Base-by-base conservation (phyloP, 352 stramenopile genomes). In the Sclerospora graminicola region DNA sequence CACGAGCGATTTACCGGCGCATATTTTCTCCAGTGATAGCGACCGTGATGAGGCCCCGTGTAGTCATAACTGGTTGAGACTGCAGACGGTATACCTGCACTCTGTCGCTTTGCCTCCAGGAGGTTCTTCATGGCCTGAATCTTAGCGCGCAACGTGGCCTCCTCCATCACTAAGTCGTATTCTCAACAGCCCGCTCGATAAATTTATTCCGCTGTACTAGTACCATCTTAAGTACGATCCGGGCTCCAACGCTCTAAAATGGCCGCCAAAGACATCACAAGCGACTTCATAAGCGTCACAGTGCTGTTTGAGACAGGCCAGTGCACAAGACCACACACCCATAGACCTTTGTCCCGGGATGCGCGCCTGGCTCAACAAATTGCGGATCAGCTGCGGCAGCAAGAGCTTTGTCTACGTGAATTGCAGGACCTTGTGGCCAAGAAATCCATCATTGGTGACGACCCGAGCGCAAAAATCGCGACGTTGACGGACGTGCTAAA, bases 91-190 rank as follows among this genome's bases (percentile, higher is more conserved):
- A 7, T 10, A 8, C 30, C 16, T 16, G 8, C 24, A 13, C 32
- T 36, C 29, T 58, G 48, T 35, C 62, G 37, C 38, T 74, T 79
- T n/a, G 45, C 72, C 21, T 76, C 66, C 41, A 90, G 45, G 14
- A 88, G 52, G 48, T 86, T 90, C 51, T 77, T 82, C 57, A 90
- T 79, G 21, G 78, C 78, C 55, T 86, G 73, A 58, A 90, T 90
- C 45, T 86, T 85, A 38, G 78, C 75, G 35, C 76, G 75, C 57
- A 90, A 50, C 39, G 69, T 72, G 4, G 65, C 75, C 48, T 88
- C 75, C 47, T 90, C 78, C 60, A 84, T 78, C 42, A 62, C 52
- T 26, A 7, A 26, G n/a, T n/a, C n/a, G n/a, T n/a, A n/a, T n/a
- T n/a, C n/a, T n/a, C n/a, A n/a, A n/a, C n/a, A n/a, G n/a, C n/a